A percentile compares a stretch with the other conserved stretches of the same genome.
phyloP scores from a whole-genome alignment of 139 green algal genomes.

The Microglena sp. region DNA sequence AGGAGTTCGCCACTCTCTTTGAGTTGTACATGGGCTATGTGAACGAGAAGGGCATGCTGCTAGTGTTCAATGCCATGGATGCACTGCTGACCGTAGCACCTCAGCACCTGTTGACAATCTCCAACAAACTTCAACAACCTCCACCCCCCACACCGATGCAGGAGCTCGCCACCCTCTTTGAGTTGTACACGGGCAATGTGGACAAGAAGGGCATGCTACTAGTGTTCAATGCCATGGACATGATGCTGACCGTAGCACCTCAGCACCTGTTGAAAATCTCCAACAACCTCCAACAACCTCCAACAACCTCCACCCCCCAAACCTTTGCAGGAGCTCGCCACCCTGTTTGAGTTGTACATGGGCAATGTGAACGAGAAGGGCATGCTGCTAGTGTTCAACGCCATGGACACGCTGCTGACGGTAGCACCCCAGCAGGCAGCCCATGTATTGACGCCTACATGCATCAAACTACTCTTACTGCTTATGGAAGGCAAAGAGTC shows the following conservation, averaged over 20 bases:
- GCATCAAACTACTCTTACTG: too few species aligned
- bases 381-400: conserved; percentile 49
- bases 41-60: conserved; percentile 51
- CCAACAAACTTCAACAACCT: not conserved
- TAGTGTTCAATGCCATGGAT: conserved; percentile 42
- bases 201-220: conserved; percentile 54
- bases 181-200: conserved; percentile 28
- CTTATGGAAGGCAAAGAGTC: too few species aligned
- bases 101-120: not conserved
- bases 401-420: too few species aligned
- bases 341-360: conserved; percentile 4
- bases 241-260: not conserved
- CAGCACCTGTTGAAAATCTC: not conserved
- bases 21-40: conserved; percentile 28
- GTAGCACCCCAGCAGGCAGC: too few species aligned
- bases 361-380: conserved; percentile 51
- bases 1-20: conserved; percentile 9
- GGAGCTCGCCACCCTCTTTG: conserved; percentile 6
- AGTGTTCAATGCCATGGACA: conserved; percentile 40
- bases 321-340: not conserved
- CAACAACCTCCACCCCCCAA: not conserved
- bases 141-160: not conserved
- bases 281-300: not conserved
- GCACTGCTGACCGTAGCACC: not conserved
- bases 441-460: too few species aligned